Percentiles rank a stretch among this genome's conserved stretches.
phyloP scores from a whole-genome alignment of 2,329 filamentous ascomycete species.

The Claviceps sp. region DNA sequence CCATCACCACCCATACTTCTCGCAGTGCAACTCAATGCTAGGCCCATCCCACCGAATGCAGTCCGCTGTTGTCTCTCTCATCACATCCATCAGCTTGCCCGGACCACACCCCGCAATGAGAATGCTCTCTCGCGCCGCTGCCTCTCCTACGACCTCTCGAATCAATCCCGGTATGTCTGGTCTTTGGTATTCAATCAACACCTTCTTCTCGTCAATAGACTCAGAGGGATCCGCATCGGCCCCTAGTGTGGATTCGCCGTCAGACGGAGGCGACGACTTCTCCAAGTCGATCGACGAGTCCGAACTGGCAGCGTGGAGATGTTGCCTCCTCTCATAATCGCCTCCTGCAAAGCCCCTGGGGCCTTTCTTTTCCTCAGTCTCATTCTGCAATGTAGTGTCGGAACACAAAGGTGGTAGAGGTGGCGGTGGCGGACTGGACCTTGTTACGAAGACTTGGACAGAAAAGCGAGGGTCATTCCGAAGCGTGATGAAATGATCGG shows the following conservation, averaged over 20 bases:
- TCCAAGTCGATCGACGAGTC: slow-evolving; percentile 6
- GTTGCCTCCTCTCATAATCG: background rate
- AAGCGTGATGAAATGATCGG: slow-evolving; percentile 20
- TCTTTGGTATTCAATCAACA: slow-evolving; percentile 18
- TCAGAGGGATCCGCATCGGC: background rate
- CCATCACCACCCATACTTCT: slow-evolving; percentile 31
- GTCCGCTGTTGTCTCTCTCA: slow-evolving; percentile 27
- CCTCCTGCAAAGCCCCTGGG: background rate
- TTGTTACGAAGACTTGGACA: slow-evolving; percentile 23
- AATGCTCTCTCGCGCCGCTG: slow-evolving; percentile 19
- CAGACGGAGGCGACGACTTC: slow-evolving; percentile 7
- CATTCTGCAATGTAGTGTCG: background rate
- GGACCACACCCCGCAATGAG: slow-evolving; percentile 35
- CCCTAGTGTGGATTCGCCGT: slow-evolving; percentile 9
- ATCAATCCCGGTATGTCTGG: slow-evolving; percentile 26
- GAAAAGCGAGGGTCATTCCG: slow-evolving; percentile 16
- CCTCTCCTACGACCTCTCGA: slow-evolving; percentile 15
- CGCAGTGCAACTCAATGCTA: slow-evolving; percentile 33
- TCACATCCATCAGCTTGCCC: slow-evolving; percentile 24
- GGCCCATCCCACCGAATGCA: slow-evolving; percentile 27
- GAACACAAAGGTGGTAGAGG: background rate
- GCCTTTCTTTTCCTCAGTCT: background rate
- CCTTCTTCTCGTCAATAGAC: slow-evolving; percentile 4
- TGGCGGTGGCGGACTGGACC: slow-evolving; percentile 1
- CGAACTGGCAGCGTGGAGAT: background rate